A percentile compares a stretch with the other conserved stretches of the same genome.
These are phyloP conservation scores for Lasiosphaeris hirsuta DNA, from an alignment of 495 filamentous ascomycete species.

Conservation along the genomic window DNA sequence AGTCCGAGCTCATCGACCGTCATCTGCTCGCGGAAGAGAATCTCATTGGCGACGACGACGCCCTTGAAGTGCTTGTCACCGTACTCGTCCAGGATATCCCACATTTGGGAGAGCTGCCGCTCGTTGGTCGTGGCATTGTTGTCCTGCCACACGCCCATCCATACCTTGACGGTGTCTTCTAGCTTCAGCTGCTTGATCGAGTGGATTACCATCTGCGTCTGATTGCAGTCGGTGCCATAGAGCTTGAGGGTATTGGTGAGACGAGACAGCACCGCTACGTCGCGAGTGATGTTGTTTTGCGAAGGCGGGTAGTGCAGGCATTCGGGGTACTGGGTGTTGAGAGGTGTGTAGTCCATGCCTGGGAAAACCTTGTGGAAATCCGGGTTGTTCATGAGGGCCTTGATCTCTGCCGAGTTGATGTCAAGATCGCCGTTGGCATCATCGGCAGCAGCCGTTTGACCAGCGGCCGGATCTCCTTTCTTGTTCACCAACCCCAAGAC, in stretches of 20 bases:
- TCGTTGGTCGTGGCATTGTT: conserved; percentile 77
- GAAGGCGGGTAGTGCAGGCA: conserved; percentile 74
- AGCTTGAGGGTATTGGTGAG: conserved; percentile 85
- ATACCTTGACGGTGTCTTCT: conserved; percentile 74
- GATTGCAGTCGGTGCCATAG: conserved; percentile 97
- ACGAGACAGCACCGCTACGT: conserved; percentile 87
- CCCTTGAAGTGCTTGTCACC: conserved; percentile 70
- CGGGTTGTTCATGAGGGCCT: conserved; percentile 72
- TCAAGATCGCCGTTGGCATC: conserved; percentile 68
- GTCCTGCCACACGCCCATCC: conserved; percentile 95
- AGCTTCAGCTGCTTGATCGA: conserved; percentile 71
- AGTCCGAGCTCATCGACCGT: conserved; percentile 60
- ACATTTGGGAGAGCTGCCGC: conserved; percentile 78
- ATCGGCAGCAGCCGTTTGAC: conserved; percentile 25
- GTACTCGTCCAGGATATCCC: conserved; percentile 69
- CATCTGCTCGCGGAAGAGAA: conserved; percentile 76
- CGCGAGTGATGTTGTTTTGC: conserved; percentile 91
- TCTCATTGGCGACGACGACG: conserved; percentile 91
- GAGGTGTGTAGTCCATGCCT: conserved; percentile 94
- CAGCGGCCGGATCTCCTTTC: not conserved
- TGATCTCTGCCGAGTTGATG: conserved; percentile 74
- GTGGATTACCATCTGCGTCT: conserved; percentile 90
- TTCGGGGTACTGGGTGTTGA: conserved; percentile 84
- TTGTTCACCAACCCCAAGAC: conserved; percentile 67
- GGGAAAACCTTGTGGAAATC: conserved; percentile 90